These are phyloP conservation scores for Scedosporium apiospermum DNA, from an alignment of 2,329 filamentous ascomycete species.

Conservation along the genomic window DNA sequence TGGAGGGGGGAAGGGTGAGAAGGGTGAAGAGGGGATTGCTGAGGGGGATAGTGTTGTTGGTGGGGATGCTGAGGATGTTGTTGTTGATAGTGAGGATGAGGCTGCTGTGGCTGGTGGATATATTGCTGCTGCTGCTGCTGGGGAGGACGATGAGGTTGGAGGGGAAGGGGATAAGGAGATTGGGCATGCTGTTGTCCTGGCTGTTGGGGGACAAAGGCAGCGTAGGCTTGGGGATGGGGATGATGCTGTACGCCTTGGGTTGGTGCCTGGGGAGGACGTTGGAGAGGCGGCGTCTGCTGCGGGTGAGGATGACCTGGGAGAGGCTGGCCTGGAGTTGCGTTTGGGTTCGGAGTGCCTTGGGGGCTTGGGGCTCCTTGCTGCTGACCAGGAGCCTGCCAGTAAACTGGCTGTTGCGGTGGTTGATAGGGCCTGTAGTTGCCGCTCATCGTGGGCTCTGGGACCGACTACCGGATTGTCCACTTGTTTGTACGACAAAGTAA, in stretches of 20 bases:
- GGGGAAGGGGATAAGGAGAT: not conserved
- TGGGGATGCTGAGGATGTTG: constrained; percentile 3
- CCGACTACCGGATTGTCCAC: not conserved
- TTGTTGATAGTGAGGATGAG: not conserved
- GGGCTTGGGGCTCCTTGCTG: not conserved
- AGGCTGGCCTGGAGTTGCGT: not conserved
- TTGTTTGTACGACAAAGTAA: not conserved
- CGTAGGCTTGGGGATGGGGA: not conserved
- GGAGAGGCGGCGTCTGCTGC: not conserved
- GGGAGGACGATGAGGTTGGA: not conserved
- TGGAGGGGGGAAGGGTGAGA: not conserved
- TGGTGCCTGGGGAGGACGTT: not conserved
- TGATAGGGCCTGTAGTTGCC: constrained; percentile 2
- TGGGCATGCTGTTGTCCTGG: not conserved
- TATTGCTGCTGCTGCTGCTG: not conserved
- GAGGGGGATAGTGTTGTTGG: not conserved
- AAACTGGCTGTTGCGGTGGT: constrained; percentile 2
- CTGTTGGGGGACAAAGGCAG: not conserved
- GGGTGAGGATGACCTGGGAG: not conserved
- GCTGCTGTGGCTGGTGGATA: not conserved
- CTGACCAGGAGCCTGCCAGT: not conserved
- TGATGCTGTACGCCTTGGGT: not conserved
- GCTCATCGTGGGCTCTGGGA: not conserved
- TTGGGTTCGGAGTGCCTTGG: not conserved
- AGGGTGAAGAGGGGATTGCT: not conserved